A percentile compares a stretch with the other conserved stretches of the same genome.
Conservation (phyloP, 352 stramenopile species). For the Globisporangium nodosum region DNA sequence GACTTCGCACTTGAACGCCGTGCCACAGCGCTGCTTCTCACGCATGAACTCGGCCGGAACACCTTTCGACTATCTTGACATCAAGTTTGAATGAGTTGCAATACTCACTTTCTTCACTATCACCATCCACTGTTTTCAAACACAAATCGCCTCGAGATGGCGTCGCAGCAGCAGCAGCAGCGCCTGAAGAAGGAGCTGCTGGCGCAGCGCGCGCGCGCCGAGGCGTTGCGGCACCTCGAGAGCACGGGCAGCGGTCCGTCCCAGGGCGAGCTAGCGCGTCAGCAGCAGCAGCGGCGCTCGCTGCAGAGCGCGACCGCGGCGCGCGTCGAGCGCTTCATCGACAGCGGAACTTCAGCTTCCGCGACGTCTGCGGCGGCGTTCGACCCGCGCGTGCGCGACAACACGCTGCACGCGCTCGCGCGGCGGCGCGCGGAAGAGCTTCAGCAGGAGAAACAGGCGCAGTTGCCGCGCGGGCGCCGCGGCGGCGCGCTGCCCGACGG, state of each 20-base stretch:
- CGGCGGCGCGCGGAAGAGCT: constrained; percentile 36
- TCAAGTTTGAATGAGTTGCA: not conserved
- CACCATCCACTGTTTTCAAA: no score
- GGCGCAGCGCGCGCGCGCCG: constrained; percentile 55
- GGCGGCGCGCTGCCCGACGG: constrained; percentile 19
- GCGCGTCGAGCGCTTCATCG: constrained; percentile 34
- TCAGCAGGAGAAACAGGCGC: constrained; percentile 18
- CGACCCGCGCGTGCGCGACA: constrained; percentile 56
- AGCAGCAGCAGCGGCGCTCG: constrained; percentile 52
- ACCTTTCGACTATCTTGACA: no score
- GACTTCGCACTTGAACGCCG: no score
- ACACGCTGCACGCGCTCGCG: constrained; percentile 67
- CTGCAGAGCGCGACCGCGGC: constrained; percentile 40
- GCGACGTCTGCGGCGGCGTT: constrained; percentile 16
- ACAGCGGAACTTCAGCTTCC: not conserved
- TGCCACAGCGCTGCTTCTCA: no score
- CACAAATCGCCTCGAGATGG: not conserved
- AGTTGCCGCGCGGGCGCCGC: not conserved
- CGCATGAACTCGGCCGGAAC: no score
- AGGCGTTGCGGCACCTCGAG: constrained; percentile 57
- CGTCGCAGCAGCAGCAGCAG: not conserved
- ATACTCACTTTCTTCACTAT: not conserved
- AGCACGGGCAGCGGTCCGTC: constrained; percentile 59
- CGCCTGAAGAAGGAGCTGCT: constrained; percentile 54
- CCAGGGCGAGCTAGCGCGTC: constrained; percentile 50